These are phyloP conservation scores for Nakazawaea sp. DNA, from an alignment of 805 yeast species.

Conservation along the genomic window DNA sequence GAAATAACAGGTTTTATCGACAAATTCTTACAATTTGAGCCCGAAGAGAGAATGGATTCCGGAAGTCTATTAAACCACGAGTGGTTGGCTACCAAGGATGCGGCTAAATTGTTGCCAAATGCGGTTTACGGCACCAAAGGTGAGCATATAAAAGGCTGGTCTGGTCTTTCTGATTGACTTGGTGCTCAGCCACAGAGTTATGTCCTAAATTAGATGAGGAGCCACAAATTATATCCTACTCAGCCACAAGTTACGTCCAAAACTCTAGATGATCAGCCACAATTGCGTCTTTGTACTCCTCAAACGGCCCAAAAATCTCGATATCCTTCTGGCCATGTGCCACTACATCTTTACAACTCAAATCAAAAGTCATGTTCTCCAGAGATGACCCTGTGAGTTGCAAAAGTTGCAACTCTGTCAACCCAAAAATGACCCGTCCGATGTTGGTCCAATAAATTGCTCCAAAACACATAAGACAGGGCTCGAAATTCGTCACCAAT, in stretches of 20 bases:
- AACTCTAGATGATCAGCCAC: constrained; percentile 18
- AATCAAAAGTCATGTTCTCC: constrained; percentile 21
- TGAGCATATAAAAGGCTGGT: constrained; percentile 26
- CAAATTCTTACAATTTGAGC: constrained; percentile 43
- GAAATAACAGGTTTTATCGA: constrained; percentile 40
- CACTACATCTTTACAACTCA: constrained; percentile 17
- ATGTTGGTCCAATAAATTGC: constrained; percentile 22
- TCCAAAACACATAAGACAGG: constrained; percentile 25
- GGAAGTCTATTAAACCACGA: constrained; percentile 46
- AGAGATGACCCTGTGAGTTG: constrained; percentile 18
- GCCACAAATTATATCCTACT: too few relatives aligned
- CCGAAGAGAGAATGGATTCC: constrained; percentile 46
- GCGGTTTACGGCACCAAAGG: constrained; percentile 24
- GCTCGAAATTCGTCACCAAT: constrained; percentile 23
- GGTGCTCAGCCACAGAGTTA: too few relatives aligned
- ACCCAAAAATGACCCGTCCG: constrained; percentile 21
- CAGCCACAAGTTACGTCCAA: constrained; percentile 14
- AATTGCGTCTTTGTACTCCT: constrained; percentile 16
- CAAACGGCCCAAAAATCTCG: constrained; percentile 20
- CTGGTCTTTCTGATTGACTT: too few relatives aligned
- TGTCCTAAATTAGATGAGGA: too few relatives aligned
- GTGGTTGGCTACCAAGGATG: constrained; percentile 32
- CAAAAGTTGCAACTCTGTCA: constrained; percentile 16
- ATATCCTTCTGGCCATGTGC: constrained; percentile 20
- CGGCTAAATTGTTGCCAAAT: constrained; percentile 16